Percentiles rank a stretch among this genome's conserved stretches.
Evolutionary conservation across 257 asterid species (phyloP).

Genomic region (Solanum piurae): DNA sequence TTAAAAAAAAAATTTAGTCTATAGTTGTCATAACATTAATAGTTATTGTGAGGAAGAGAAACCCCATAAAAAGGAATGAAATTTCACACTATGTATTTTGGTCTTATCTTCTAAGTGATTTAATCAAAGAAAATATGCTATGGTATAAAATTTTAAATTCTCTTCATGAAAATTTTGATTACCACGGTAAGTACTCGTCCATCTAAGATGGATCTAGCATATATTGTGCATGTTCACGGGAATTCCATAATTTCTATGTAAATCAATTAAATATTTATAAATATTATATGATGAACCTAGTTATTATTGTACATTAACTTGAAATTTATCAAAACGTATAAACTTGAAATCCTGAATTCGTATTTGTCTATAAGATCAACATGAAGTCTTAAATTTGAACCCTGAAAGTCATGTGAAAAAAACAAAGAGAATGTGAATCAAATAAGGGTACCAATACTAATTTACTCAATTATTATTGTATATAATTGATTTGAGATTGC

Average conservation of each 20-base stretch:
- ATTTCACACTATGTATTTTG: background rate
- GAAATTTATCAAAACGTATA: too few relatives aligned
- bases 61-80: background rate
- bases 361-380: background rate
- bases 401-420: rapidly evolving
- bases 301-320: too few relatives aligned
- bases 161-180: background rate
- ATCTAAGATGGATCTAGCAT: background rate
- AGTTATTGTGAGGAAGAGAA: background rate
- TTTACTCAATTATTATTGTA: background rate
- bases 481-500: background rate
- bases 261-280: too few relatives aligned
- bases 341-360: background rate
- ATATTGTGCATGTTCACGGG: background rate
- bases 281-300: background rate
- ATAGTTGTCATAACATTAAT: background rate
- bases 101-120: background rate
- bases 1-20: background rate
- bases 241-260: too few relatives aligned
- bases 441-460: background rate
- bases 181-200: background rate
- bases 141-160: background rate
- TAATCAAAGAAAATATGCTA: background rate
- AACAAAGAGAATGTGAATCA: rapidly evolving
- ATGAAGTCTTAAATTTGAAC: background rate